Percentiles rank a stretch among this genome's conserved stretches.
Conservation (phyloP, 83 land plant genomes). For the Larix sibirica region DNA sequence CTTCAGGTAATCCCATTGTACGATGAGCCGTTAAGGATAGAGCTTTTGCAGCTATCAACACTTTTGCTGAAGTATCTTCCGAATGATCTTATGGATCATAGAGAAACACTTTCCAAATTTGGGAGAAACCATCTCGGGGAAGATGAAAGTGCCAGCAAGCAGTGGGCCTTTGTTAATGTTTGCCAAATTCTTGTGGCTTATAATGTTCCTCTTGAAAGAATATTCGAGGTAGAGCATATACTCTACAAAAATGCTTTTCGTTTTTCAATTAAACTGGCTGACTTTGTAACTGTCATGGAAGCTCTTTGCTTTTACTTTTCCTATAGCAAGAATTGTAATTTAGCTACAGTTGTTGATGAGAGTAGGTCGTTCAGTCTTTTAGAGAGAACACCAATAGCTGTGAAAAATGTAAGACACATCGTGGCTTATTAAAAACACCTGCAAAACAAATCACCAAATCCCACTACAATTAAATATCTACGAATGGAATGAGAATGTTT, state of each 20-base stretch:
- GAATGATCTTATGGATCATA: conserved; percentile 85
- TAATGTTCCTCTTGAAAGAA: conserved; percentile 95
- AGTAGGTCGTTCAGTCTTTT: neutral
- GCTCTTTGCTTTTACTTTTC: neutral
- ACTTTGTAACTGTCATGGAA: neutral
- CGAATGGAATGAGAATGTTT: too few relatives aligned
- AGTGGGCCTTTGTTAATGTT: conserved; percentile 99
- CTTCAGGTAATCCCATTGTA: conserved; percentile 87
- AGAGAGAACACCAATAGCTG: neutral
- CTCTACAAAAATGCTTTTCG: neutral
- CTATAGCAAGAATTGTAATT: neutral
- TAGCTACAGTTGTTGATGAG: neutral
- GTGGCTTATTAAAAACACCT: too few relatives aligned
- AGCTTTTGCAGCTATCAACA: conserved; percentile 95
- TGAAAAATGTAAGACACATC: too few relatives aligned
- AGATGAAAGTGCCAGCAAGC: conserved; percentile 98
- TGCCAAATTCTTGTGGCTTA: conserved; percentile 97
- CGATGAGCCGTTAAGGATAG: conserved; percentile 96
- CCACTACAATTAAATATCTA: too few relatives aligned
- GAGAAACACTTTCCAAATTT: conserved; percentile 94
- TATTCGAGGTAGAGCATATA: conserved; percentile 72
- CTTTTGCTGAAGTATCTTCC: conserved; percentile 90
- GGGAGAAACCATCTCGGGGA: conserved; percentile 99
- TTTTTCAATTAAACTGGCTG: neutral
- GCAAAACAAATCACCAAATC: too few relatives aligned